Conservation (phyloP, 2,329 filamentous ascomycete genomes). For the Hypoxylon sp. region DNA sequence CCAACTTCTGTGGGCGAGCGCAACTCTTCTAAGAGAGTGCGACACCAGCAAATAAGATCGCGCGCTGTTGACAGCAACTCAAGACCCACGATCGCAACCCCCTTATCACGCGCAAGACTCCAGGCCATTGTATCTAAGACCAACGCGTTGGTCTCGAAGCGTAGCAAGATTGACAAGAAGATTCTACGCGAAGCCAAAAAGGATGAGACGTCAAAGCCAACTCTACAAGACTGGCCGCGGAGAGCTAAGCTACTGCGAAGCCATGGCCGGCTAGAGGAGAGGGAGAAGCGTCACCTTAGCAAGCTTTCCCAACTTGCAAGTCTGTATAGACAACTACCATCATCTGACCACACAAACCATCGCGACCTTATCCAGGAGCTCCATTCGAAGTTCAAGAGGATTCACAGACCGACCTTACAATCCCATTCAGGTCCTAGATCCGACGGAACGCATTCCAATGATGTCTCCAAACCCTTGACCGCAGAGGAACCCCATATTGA, state of each 20-base stretch:
- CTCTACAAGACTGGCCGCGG: conserved; percentile 26
- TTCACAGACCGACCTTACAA: not conserved
- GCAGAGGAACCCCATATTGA: not conserved
- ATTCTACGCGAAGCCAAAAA: conserved; percentile 37
- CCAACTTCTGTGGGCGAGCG: conserved; percentile 1
- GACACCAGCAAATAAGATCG: conserved; percentile 12
- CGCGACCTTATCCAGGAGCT: not conserved
- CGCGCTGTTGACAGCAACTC: conserved; percentile 7
- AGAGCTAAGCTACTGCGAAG: conserved; percentile 39
- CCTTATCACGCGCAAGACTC: conserved; percentile 38
- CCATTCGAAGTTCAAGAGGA: not conserved
- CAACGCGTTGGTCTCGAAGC: conserved; percentile 4
- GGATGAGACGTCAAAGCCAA: not conserved
- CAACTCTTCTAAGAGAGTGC: not conserved
- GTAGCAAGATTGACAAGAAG: conserved; percentile 37
- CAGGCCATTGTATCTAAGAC: conserved; percentile 15
- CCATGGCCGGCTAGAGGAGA: conserved; percentile 29
- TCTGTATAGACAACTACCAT: conserved; percentile 35
- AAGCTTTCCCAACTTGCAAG: conserved; percentile 35
- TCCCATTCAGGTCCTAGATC: not conserved
- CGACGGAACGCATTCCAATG: not conserved
- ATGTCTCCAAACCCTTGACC: not conserved
- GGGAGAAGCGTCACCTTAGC: conserved; percentile 39
- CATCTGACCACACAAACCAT: conserved; percentile 6
- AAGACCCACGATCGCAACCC: conserved; percentile 28